Evolutionary conservation across 2,329 filamentous ascomycete genomes (phyloP), one percentile per base, ranked within the genome.

Genomic region (Neophaeococcomyces aloes): DNA sequence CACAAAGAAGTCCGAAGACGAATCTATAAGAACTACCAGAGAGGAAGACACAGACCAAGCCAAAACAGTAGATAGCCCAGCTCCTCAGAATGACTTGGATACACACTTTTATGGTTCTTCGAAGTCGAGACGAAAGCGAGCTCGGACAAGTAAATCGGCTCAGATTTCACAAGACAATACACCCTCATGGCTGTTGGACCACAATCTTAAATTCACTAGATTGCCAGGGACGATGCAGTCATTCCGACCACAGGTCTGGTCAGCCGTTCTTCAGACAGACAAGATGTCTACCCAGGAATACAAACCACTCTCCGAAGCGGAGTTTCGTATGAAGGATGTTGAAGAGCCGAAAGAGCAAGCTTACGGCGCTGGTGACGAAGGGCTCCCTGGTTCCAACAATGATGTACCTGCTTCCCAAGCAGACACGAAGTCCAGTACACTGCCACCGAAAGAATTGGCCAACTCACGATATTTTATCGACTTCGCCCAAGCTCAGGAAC

Each of bases 401-500:
- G 11, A 30, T 41, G 8, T 30, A 15, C 6, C 15, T n/a, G 18
- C 38, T 8, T 15, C 29, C 13, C 2, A 7, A 8, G 4, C 15
- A 33, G 30, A 33, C 6, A 3, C 29, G 6, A n/a, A 14, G 8
- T 7, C 8, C 17, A 6, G n/a, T 14, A 36, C 10, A 15, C 19
- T 5, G n/a, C 8, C 8, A 10, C 33, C 19, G 8, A 14, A 19
- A 32, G 21, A 29, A 18, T 21, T 41, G 4, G 23, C 37, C 11
- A 29, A 38, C 7, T 14, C 13, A 13, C 47, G 46, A 35, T 55
- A 55, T 36, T 50, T 49, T 34, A 36, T 55, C 13, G 35, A 51
- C 10, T 41, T 38, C 10, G 45, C 47, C 31, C 53, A 55, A 35
- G 51, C 48, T 34, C 43, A 53, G 19, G 53, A 55, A 38, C 44